Base-by-base conservation (phyloP, 257 asterid genomes). In the Solanum lycopersicoides region DNA sequence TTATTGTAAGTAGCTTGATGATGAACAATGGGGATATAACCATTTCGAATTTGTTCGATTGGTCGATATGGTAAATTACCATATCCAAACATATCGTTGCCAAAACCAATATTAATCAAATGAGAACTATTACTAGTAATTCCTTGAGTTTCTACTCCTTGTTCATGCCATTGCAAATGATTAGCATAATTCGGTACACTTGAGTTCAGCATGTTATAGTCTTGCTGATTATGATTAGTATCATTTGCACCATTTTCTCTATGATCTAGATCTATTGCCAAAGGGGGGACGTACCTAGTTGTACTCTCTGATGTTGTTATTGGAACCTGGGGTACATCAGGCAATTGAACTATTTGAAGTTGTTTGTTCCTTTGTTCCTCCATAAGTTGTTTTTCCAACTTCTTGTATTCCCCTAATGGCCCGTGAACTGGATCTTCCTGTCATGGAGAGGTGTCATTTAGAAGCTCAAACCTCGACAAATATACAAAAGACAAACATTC, bases 401-500 rank as follows among this genome's bases (percentile, higher is more conserved):
- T 47, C 87, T 30, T 87, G 73, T 21, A 74, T 32, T 12, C 42
- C 41, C 91, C 87, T 34, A 77, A 73, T 1, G 91, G 91, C 6
- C 91, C 91, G 0, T 44, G 75, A 16, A 87, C 65, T 2, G 91
- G 91, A 71, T 87, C 85, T 18, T 87, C 83, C 53, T 39, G 47
- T 30, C 68, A 47, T 47, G 41, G n/a, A 73, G 30, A 11, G n/a
- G 12, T 37, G 39, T 37, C 39, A 37, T 37, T 37, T 37, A 7
- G 39, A 37, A 37, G 39, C 7, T 37, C 39, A 37, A 37, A 37
- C 7, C 39, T 37, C 39, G 39, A 37, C 1, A 37, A 37, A 37
- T 37, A 37, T 37, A 37, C 39, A 37, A 37, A 37, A 37, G 39
- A 37, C 39, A 37, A 37, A 5, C 39, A 37, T 37, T 37, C 39